A percentile compares a stretch with the other conserved stretches of the same genome.
Evolutionary conservation across 768 basidiomycete genomes (phyloP).

Genomic region (Serendipita sp.): DNA sequence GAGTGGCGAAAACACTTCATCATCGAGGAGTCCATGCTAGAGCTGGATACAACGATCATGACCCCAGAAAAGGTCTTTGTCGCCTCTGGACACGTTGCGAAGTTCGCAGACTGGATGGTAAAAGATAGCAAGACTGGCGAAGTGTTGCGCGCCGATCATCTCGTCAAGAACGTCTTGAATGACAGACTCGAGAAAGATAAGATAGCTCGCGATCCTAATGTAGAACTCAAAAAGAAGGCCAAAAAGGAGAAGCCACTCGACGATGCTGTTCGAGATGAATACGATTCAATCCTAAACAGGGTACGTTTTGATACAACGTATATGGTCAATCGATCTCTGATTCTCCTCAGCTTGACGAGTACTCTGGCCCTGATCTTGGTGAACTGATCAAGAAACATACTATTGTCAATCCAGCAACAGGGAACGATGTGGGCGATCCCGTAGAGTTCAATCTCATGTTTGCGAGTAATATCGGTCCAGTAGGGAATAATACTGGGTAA

Average conservation of each 20-base stretch:
- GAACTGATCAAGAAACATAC: conserved; percentile 65
- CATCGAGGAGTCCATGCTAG: conserved; percentile 95
- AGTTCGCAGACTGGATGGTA: conserved; percentile 99
- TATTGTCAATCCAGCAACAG: conserved; percentile 81
- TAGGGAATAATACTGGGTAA: conserved; percentile 89
- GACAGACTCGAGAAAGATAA: conserved; percentile 79
- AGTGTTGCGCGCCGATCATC: conserved; percentile 90
- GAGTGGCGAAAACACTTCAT: conserved; percentile 98
- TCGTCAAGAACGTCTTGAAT: conserved; percentile 84
- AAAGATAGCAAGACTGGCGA: conserved; percentile 92
- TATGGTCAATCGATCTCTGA: conserved; percentile 9
- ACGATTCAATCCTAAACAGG: conserved; percentile 76
- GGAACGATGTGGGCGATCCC: conserved; percentile 83
- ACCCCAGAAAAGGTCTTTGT: conserved; percentile 90
- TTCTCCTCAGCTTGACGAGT: conserved; percentile 69
- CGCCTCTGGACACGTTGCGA: conserved; percentile 91
- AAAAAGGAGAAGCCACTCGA: conserved; percentile 54
- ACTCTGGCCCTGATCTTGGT: conserved; percentile 75
- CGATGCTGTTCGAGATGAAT: conserved; percentile 58
- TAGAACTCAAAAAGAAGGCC: conserved; percentile 45
- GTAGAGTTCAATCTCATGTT: conserved; percentile 99
- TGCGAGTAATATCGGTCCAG: conserved; percentile 90
- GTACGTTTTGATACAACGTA: conserved; percentile 28
- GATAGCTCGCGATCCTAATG: conserved; percentile 67
- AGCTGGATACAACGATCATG: conserved; percentile 96